phyloP scores from a whole-genome alignment of 441 rosid genomes.

The Gossypium trilobum region DNA sequence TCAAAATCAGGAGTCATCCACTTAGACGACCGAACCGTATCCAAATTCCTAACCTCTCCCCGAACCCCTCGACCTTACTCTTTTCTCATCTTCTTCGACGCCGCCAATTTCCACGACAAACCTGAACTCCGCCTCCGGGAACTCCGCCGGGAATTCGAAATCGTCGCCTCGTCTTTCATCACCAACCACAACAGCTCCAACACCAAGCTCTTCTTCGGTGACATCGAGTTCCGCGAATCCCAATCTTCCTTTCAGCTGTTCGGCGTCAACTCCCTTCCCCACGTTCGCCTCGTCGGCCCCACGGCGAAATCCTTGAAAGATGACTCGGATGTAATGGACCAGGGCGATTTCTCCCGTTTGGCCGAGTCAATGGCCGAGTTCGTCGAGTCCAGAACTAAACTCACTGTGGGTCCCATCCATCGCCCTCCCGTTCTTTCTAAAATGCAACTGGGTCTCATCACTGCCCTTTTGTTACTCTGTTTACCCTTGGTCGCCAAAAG shows the following conservation, averaged over 20 bases:
- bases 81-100: conserved; percentile 82
- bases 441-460: conserved; percentile 34
- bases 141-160: conserved; percentile 55
- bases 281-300: conserved; percentile 67
- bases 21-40: conserved; percentile 57
- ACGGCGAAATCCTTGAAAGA: conserved; percentile 43
- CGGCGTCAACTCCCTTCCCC: conserved; percentile 80
- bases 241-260: conserved; percentile 66
- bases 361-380: conserved; percentile 86
- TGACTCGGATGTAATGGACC: conserved; percentile 72
- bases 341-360: conserved; percentile 56
- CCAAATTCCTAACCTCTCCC: conserved; percentile 56
- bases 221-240: conserved; percentile 66
- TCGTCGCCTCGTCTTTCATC: conserved; percentile 62
- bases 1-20: conserved; percentile 64
- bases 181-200: conserved; percentile 44
- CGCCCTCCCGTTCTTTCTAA: conserved; percentile 65
- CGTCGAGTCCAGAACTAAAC: conserved; percentile 46
- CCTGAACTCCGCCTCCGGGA: conserved; percentile 62
- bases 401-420: conserved; percentile 60
- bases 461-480: conserved; percentile 29
- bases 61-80: conserved; percentile 69
- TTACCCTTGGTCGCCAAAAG: conserved; percentile 48
- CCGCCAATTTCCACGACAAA: conserved; percentile 72
- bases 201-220: conserved; percentile 74